Base-by-base conservation (phyloP, 2,329 filamentous ascomycete genomes). In the Colletotrichum tropicicola region DNA sequence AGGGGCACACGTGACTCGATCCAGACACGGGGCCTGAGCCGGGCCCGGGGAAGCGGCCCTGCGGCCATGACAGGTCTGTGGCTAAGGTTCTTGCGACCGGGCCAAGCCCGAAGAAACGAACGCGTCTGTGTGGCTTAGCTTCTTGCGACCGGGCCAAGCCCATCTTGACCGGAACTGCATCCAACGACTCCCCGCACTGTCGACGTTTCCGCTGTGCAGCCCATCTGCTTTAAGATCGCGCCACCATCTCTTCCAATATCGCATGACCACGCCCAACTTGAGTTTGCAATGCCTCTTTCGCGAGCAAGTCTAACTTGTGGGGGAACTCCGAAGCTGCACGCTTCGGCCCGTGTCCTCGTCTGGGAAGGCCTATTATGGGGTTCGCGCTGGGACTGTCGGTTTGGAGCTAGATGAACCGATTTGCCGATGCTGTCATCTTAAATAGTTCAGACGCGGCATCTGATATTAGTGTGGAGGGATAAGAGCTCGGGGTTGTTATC, bases 11-110 rank as follows among this genome's bases (percentile, higher is more conserved):
- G 37, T 41, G 37, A 19, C 17, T 7, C 6, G 37, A n/a, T n/a
- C 17, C 17, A 17, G 37, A n/a, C 37, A 19, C 17, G 17, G 37
- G 37, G 37, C 37, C 17, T 41, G 37, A 41, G 17, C 37, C n/a
- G 17, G 17, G 37, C 5, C 37, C 37, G 37, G 6, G 37, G 37
- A 41, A 17, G 9, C 37, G 17, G 9, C 37, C n/a, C 17, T 41
- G 15, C 37, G 17, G 37, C 37, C 15, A 43, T 55, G 28, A 35
- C 44, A 32, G 30, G 55, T 41, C 45, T 41, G 55, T 25, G 55
- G 45, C 55, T 37, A 21, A 21, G 30, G 28, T 25, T 37, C 41
- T 47, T 58, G 55, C 45, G 55, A 58, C 55, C 55, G 55, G 55
- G 55, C 58, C 58, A 61, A 61, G 58, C 25, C 25, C 13, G 32